Evolutionary conservation across 1,284 basidiomycete genomes (phyloP).

Genomic region (Sanghuangporus sanghuang): DNA sequence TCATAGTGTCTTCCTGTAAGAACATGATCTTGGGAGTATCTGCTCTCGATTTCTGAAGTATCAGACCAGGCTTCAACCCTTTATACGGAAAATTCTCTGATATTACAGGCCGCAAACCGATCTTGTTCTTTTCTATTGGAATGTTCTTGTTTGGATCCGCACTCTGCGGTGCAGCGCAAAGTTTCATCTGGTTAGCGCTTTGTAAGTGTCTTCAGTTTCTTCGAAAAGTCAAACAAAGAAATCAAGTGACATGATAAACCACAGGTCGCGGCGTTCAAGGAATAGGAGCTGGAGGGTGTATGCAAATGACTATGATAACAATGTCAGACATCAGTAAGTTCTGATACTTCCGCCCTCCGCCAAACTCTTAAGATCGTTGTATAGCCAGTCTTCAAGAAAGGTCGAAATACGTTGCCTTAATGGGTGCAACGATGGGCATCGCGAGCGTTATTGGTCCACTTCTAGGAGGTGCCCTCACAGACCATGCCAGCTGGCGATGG

Average conservation of each 20-base stretch:
- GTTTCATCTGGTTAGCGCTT: slow-evolving; percentile 36
- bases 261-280: slow-evolving; percentile 42
- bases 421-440: slow-evolving; percentile 41
- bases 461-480: slow-evolving; percentile 10
- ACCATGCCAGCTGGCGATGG: slow-evolving; percentile 34
- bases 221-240: slow-evolving; percentile 7
- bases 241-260: slow-evolving; percentile 28
- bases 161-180: slow-evolving; percentile 39
- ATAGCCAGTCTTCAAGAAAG: slow-evolving; percentile 20
- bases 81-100: slow-evolving; percentile 30
- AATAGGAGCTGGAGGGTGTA: slow-evolving; percentile 39
- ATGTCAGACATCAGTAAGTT: slow-evolving; percentile 28
- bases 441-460: slow-evolving; percentile 38
- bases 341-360: background rate
- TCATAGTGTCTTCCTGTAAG: slow-evolving; percentile 15
- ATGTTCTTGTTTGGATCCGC: slow-evolving; percentile 35
- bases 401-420: slow-evolving; percentile 34
- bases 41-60: background rate
- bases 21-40: too few species aligned
- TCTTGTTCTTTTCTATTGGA: slow-evolving; percentile 26
- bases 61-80: slow-evolving; percentile 22
- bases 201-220: slow-evolving; percentile 8
- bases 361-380: background rate
- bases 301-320: slow-evolving; percentile 29
- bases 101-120: slow-evolving; percentile 26